Percentiles rank a stretch among this genome's conserved stretches.
Evolutionary conservation across 2,329 filamentous ascomycete species (phyloP).

Genomic region (Cadophora gregata): DNA sequence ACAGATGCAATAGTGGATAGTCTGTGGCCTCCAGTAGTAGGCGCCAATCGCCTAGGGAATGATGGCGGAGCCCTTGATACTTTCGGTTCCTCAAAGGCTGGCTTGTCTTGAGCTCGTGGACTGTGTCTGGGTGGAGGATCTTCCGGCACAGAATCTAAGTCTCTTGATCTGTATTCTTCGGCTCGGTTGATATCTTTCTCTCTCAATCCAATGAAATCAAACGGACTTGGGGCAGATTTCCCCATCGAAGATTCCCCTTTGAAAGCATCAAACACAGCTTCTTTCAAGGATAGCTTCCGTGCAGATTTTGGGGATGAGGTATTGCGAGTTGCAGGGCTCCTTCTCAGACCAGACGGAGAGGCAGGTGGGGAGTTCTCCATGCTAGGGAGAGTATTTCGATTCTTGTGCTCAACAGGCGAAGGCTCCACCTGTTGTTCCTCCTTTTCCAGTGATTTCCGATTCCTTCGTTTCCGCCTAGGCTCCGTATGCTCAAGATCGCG

Average conservation of each 20-base stretch:
- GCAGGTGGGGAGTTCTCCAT: conserved; percentile 34
- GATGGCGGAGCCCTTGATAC: conserved; percentile 28
- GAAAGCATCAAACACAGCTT: conserved; percentile 66
- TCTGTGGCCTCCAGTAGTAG: conserved; percentile 37
- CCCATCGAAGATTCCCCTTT: conserved; percentile 60
- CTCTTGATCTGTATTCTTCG: conserved; percentile 23
- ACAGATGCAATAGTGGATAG: conserved; percentile 44
- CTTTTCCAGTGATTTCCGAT: conserved; percentile 34
- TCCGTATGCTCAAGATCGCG: conserved; percentile 24
- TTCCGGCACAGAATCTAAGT: conserved; percentile 24
- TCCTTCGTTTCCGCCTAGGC: conserved; percentile 22
- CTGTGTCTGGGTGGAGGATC: conserved; percentile 24
- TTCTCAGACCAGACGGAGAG: conserved; percentile 53
- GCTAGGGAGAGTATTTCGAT: conserved; percentile 42
- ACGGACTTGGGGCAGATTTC: conserved; percentile 34
- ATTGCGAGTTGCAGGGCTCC: conserved; percentile 61
- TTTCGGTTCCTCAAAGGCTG: conserved; percentile 25
- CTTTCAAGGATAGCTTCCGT: conserved; percentile 59
- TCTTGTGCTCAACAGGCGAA: conserved; percentile 36
- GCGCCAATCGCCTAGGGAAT: conserved; percentile 31
- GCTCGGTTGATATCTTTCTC: conserved; percentile 33
- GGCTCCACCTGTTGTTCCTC: conserved; percentile 40
- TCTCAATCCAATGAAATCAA: conserved; percentile 35
- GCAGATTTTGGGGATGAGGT: conserved; percentile 55
- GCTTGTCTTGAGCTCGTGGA: conserved; percentile 23